A percentile compares a stretch with the other conserved stretches of the same genome.
Evolutionary conservation across 176 grass and related monocot species (phyloP).

Genomic region (Dactylis glomerata): DNA sequence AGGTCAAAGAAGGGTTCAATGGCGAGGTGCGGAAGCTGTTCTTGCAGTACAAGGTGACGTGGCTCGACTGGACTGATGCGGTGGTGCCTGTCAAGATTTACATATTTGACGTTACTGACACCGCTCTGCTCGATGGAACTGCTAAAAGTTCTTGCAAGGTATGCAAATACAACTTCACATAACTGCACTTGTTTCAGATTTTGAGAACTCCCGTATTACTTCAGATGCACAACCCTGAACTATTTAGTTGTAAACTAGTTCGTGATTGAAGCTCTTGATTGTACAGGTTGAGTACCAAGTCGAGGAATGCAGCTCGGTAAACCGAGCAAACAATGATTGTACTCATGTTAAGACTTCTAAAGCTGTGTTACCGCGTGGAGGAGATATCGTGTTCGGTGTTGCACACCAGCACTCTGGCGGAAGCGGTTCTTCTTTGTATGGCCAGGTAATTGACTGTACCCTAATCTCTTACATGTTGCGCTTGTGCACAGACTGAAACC

Average conservation of each 20-base stretch:
- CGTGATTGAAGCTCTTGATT: not conserved
- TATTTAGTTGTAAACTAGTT: not conserved
- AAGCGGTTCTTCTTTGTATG: constrained; percentile 46
- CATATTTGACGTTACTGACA: constrained; percentile 70
- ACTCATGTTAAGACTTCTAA: constrained; percentile 38
- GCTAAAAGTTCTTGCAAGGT: constrained; percentile 50
- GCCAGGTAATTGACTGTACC: constrained; percentile 39
- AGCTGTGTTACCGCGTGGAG: constrained; percentile 56
- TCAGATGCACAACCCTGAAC: not conserved
- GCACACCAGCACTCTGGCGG: constrained; percentile 85
- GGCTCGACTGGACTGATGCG: constrained; percentile 56
- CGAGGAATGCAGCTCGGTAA: constrained; percentile 47
- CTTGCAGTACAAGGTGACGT: constrained; percentile 67
- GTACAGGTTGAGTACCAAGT: constrained; percentile 79
- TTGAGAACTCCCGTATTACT: not conserved
- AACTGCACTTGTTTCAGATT: not conserved
- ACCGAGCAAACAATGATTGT: constrained; percentile 43
- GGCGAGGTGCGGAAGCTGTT: constrained; percentile 46
- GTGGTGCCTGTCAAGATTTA: constrained; percentile 75
- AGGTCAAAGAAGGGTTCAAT: constrained; percentile 28
- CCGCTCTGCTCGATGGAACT: not conserved
- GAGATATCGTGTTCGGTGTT: constrained; percentile 70
- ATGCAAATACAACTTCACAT: not conserved
- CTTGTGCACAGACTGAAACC: not conserved
- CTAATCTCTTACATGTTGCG: not conserved